These are phyloP conservation scores for Suillus bovinus DNA, from an alignment of 768 basidiomycete species.

Conservation along the genomic window DNA sequence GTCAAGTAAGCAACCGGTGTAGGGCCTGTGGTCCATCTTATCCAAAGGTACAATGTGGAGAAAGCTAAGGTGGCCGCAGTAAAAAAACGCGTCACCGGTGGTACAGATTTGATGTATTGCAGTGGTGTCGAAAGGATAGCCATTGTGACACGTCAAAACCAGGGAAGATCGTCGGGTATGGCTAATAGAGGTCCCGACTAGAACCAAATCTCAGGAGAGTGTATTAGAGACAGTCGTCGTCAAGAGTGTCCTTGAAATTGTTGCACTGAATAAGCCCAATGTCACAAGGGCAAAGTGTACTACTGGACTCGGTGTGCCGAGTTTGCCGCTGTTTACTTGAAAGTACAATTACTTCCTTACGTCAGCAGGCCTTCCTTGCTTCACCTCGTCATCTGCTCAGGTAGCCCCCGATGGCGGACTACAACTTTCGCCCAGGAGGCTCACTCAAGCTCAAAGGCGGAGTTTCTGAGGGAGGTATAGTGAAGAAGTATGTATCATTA, in stretches of 20 bases:
- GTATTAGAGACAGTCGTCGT: background rate
- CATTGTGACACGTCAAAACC: conserved; percentile 42
- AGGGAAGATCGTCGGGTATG: conserved; percentile 1
- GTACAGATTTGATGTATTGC: conserved; percentile 67
- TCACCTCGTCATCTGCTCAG: conserved; percentile 19
- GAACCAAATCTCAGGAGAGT: background rate
- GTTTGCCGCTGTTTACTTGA: conserved; percentile 28
- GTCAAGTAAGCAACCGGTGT: conserved; percentile 65
- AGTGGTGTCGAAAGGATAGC: conserved; percentile 75
- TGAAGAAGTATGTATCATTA: conserved; percentile 67
- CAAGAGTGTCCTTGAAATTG: conserved; percentile 1
- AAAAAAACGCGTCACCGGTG: conserved; percentile 77
- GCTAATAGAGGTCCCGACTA: background rate
- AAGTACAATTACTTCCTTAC: conserved; percentile 24
- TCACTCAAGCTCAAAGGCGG: conserved; percentile 90
- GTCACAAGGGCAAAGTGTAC: conserved; percentile 3
- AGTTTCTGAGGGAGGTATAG: conserved; percentile 73
- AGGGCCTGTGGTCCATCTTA: conserved; percentile 53
- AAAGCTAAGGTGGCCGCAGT: conserved; percentile 58
- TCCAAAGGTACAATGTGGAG: conserved; percentile 64
- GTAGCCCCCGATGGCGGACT: conserved; percentile 71
- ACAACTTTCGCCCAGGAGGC: conserved; percentile 83
- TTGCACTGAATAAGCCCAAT: conserved; percentile 5
- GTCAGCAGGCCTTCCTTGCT: conserved; percentile 27
- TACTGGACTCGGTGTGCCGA: background rate